Conservation (phyloP, 2,329 filamentous ascomycete genomes). For the Fusarium abutilonis region DNA sequence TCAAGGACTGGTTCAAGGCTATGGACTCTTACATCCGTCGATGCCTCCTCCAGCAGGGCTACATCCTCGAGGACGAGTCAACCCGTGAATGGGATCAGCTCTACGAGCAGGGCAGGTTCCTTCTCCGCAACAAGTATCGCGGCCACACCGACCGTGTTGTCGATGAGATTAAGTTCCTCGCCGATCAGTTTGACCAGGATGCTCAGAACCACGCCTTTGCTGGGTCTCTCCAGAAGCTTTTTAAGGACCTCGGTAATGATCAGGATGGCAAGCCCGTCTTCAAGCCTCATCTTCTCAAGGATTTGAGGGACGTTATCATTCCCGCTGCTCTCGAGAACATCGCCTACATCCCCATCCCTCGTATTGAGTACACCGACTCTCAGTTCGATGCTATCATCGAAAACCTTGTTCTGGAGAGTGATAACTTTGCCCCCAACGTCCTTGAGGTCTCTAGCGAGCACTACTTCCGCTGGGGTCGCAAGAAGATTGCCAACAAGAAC, state of each 20-base stretch:
- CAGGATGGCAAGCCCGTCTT: conserved; percentile 84
- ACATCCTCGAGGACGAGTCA: conserved; percentile 83
- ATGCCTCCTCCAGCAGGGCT: conserved; percentile 89
- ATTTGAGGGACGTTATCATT: conserved; percentile 86
- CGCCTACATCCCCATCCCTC: conserved; percentile 90
- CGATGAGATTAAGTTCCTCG: conserved; percentile 91
- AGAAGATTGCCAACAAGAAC: conserved; percentile 81
- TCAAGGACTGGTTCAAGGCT: conserved; percentile 88
- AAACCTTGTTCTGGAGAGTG: conserved; percentile 93
- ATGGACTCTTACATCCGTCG: conserved; percentile 82
- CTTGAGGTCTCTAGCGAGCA: conserved; percentile 91
- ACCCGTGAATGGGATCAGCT: conserved; percentile 84
- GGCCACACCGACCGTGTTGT: conserved; percentile 85
- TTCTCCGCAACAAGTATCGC: conserved; percentile 89
- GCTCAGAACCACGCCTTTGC: conserved; percentile 85
- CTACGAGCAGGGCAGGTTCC: conserved; percentile 84
- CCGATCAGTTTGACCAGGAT: conserved; percentile 88
- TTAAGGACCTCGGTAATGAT: conserved; percentile 87
- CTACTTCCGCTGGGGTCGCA: conserved; percentile 94
- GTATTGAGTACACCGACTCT: conserved; percentile 89
- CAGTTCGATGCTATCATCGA: conserved; percentile 90
- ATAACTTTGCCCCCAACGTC: conserved; percentile 95
- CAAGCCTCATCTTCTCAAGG: conserved; percentile 93
- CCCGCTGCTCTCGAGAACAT: conserved; percentile 84
- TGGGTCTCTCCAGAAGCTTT: conserved; percentile 80